A percentile compares a stretch with the other conserved stretches of the same genome.
These are phyloP conservation scores for Naganishia friedmannii DNA, from an alignment of 768 basidiomycete species.

Conservation along the genomic window DNA sequence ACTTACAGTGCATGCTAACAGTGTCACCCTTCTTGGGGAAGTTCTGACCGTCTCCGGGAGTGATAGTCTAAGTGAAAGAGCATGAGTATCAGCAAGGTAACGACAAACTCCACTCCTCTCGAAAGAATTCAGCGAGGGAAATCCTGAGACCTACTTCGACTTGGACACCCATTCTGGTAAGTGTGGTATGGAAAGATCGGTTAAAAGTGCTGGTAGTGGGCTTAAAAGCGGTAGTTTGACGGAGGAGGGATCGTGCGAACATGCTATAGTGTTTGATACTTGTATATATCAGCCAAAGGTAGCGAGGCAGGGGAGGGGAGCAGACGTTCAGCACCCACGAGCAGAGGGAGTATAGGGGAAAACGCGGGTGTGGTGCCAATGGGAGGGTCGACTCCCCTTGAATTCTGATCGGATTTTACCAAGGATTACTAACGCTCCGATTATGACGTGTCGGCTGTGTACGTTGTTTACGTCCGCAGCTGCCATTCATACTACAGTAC, in stretches of 20 bases:
- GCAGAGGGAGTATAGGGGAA: too few species aligned
- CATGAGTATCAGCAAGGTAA: neutral
- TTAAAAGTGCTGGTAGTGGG: conserved; percentile 14
- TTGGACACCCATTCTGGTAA: conserved; percentile 50
- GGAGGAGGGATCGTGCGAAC: conserved; percentile 14
- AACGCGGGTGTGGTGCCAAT: too few species aligned
- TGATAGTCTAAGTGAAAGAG: conserved; percentile 36
- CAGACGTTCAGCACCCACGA: too few species aligned
- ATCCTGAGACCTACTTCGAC: conserved; percentile 37
- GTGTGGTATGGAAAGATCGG: conserved; percentile 40
- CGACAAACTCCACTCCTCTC: neutral
- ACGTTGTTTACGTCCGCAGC: too few species aligned
- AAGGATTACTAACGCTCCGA: too few species aligned
- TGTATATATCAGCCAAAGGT: conserved; percentile 1
- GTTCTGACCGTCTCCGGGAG: conserved; percentile 49
- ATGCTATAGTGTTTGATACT: neutral
- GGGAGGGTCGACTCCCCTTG: too few species aligned
- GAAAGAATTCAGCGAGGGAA: neutral
- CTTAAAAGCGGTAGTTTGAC: conserved; percentile 20
- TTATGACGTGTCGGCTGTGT: too few species aligned
- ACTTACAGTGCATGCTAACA: conserved; percentile 49
- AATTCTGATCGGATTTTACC: too few species aligned
- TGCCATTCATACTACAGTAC: neutral
- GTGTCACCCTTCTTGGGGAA: conserved; percentile 51
- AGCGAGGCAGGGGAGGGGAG: too few species aligned